These are phyloP conservation scores for Nicotiana tabacum DNA, from an alignment of 257 asterid species.

Conservation along the genomic window DNA sequence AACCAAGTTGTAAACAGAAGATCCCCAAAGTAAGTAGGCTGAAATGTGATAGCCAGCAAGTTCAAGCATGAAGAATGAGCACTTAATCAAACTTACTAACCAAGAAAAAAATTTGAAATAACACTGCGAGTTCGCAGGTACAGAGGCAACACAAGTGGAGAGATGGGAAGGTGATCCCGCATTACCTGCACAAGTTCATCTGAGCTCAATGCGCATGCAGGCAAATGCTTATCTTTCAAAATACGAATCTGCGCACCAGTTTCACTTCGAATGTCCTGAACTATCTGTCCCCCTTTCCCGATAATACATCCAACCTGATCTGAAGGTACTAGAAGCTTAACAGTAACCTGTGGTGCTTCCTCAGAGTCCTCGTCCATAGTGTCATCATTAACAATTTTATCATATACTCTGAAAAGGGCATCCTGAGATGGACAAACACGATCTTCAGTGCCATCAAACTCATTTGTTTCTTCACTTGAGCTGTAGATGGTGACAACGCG, in stretches of 20 bases:
- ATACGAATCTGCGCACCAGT: conserved; percentile 26
- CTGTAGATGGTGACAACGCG: conserved; percentile 28
- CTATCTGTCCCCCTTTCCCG: conserved; percentile 29
- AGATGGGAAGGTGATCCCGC: neutral
- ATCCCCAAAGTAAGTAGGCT: neutral
- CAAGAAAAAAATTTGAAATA: neutral
- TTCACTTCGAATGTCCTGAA: conserved; percentile 26
- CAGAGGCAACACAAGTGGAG: neutral
- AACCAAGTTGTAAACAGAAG: neutral
- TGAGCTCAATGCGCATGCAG: conserved; percentile 23
- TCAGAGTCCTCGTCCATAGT: conserved; percentile 15
- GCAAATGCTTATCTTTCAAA: conserved; percentile 23
- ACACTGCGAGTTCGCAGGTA: neutral
- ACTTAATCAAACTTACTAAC: neutral
- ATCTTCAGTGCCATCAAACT: conserved; percentile 17
- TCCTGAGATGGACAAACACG: conserved; percentile 24
- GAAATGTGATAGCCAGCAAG: neutral
- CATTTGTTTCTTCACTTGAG: conserved; percentile 25
- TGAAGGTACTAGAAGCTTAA: conserved; percentile 21
- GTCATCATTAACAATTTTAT: conserved; percentile 19
- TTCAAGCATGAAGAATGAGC: neutral
- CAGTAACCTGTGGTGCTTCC: conserved; percentile 15
- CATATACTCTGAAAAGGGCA: conserved; percentile 25
- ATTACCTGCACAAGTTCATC: conserved; percentile 30
- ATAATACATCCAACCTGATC: conserved; percentile 27